Conservation (phyloP, 1,139 yeast species). For the Geotrichum bryndzae region DNA sequence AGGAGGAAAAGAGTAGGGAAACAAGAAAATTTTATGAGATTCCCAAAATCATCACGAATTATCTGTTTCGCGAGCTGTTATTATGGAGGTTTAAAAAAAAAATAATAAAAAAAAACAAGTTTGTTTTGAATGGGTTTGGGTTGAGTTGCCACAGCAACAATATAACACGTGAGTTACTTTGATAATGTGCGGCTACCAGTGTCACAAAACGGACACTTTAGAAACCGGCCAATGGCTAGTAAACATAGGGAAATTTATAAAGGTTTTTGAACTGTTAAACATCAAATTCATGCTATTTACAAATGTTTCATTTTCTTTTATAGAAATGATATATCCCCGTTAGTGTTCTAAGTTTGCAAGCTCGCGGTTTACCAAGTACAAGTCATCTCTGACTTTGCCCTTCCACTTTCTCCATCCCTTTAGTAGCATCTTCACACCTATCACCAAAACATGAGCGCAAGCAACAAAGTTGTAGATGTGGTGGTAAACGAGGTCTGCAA, state of each 20-base stretch:
- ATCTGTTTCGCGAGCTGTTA: background rate
- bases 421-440: constrained; percentile 16
- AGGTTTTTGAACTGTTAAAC: background rate
- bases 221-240: background rate
- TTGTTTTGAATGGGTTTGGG: constrained; percentile 2
- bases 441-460: constrained; percentile 20
- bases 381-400: constrained; percentile 31
- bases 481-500: background rate
- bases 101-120: background rate
- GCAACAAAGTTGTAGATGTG: background rate
- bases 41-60: background rate
- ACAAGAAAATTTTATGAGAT: background rate
- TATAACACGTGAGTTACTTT: background rate
- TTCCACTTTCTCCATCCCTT: constrained; percentile 18
- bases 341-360: constrained; percentile 30
- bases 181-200: background rate
- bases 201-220: background rate
- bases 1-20: background rate
- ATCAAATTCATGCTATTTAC: background rate
- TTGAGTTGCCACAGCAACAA: constrained; percentile 6
- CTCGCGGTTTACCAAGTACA: constrained; percentile 34
- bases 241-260: background rate
- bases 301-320: background rate
- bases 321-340: background rate
- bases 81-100: background rate